phyloP scores from a whole-genome alignment of 2,329 filamentous ascomycete genomes.

The Microcyclosporella mali region DNA sequence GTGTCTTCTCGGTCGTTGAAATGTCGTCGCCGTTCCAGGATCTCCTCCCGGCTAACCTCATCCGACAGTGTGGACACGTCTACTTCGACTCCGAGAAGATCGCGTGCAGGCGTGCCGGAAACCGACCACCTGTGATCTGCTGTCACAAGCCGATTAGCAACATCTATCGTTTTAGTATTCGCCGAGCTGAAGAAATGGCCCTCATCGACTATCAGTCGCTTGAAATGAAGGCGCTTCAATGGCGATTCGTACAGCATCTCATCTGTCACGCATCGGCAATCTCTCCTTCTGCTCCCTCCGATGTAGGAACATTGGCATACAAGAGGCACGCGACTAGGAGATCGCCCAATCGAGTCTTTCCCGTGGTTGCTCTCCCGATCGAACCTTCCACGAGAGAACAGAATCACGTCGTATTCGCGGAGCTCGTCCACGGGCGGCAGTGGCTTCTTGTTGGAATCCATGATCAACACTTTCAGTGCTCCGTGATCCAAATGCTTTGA shows the following conservation, averaged over 20 bases:
- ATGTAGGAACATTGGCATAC: constrained; percentile 40
- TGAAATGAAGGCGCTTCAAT: constrained; percentile 69
- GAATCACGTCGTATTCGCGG: constrained; percentile 63
- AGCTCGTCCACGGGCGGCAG: constrained; percentile 57
- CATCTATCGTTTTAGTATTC: constrained; percentile 51
- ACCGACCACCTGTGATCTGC: constrained; percentile 79
- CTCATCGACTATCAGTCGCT: constrained; percentile 86
- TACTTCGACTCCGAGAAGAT: constrained; percentile 69
- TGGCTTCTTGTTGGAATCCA: constrained; percentile 47
- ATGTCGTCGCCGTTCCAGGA: constrained; percentile 36
- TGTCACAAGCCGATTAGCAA: constrained; percentile 48
- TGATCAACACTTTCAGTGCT: constrained; percentile 55
- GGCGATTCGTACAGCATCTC: constrained; percentile 51
- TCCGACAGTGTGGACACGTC: constrained; percentile 41
- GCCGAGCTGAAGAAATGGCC: constrained; percentile 76
- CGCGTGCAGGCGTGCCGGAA: constrained; percentile 81
- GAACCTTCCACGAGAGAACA: constrained; percentile 70
- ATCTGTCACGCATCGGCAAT: constrained; percentile 41
- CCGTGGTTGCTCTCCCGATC: constrained; percentile 58
- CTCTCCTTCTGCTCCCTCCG: constrained; percentile 37
- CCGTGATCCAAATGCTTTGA: constrained; percentile 60
- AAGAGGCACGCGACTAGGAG: constrained; percentile 21
- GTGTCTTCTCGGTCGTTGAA: constrained; percentile 38
- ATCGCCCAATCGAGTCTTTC: constrained; percentile 41
- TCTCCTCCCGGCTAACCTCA: constrained; percentile 9